phyloP scores from a whole-genome alignment of 768 basidiomycete genomes.

The Asterophora parasitica region DNA sequence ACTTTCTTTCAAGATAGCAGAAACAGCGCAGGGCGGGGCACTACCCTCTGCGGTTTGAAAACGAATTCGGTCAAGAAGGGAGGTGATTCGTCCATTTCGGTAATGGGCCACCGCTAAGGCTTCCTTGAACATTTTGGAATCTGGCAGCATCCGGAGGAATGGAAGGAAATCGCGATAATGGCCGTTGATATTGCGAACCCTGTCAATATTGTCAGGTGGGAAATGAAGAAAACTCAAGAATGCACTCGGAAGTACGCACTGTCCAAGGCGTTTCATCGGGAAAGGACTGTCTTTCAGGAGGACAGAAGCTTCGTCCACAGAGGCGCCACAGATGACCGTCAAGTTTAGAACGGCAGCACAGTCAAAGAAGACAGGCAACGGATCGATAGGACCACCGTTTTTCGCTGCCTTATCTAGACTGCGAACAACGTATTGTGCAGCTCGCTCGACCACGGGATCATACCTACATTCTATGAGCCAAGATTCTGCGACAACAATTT shows the following conservation, averaged over 20 bases:
- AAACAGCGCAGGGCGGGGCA: slow-evolving; percentile 10
- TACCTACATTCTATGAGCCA: slow-evolving; percentile 3
- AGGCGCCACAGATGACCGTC: slow-evolving; percentile 11
- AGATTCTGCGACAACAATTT: neutral
- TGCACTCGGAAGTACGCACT: slow-evolving; percentile 9
- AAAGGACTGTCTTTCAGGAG: slow-evolving; percentile 13
- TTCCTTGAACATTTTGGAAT: slow-evolving; percentile 9
- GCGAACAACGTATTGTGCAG: slow-evolving; percentile 13
- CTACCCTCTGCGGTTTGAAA: slow-evolving; percentile 5
- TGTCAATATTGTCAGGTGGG: neutral
- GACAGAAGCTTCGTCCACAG: slow-evolving; percentile 8
- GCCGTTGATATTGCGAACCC: slow-evolving; percentile 15
- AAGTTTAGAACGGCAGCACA: slow-evolving; percentile 10
- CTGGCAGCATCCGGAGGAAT: slow-evolving; percentile 12
- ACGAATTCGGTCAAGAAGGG: slow-evolving; percentile 8
- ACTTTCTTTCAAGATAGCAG: slow-evolving; percentile 9
- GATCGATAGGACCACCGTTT: slow-evolving; percentile 7
- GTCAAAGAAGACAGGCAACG: slow-evolving; percentile 12
- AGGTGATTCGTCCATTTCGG: slow-evolving; percentile 8
- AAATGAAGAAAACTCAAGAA: neutral
- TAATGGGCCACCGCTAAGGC: slow-evolving; percentile 13
- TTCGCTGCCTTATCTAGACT: slow-evolving; percentile 6
- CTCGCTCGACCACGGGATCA: slow-evolving; percentile 10
- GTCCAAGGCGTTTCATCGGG: slow-evolving; percentile 18
- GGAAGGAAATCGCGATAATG: slow-evolving; percentile 15